Conservation (phyloP, 306 rosid species). For the Arachis stenosperma region DNA sequence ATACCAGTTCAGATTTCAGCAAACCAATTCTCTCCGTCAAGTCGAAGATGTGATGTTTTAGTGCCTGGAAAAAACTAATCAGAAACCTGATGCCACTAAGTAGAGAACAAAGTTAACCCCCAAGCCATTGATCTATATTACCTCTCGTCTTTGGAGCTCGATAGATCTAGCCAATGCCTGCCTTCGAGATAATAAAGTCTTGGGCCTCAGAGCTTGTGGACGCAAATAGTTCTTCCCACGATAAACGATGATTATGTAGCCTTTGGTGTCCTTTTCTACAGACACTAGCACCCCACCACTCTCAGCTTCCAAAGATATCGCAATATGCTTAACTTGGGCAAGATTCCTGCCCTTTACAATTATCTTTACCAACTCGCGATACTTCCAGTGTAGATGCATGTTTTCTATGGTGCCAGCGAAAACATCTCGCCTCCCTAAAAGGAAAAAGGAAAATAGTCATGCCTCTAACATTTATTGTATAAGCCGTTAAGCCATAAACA, state of each 20-base stretch:
- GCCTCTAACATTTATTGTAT: conserved; percentile 27
- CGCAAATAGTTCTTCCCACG: conserved; percentile 86
- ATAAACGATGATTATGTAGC: conserved; percentile 70
- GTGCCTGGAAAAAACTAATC: conserved; percentile 58
- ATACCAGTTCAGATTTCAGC: conserved; percentile 74
- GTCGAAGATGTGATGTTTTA: conserved; percentile 75
- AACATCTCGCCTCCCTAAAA: conserved; percentile 84
- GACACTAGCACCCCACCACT: conserved; percentile 91
- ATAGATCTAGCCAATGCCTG: conserved; percentile 82
- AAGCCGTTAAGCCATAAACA: conserved; percentile 37
- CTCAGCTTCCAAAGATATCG: conserved; percentile 94
- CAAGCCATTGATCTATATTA: conserved; percentile 41
- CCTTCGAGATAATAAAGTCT: conserved; percentile 72
- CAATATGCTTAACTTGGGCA: conserved; percentile 77
- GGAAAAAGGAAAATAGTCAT: conserved; percentile 28
- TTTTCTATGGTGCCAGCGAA: conserved; percentile 90
- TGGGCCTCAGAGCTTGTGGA: conserved; percentile 68
- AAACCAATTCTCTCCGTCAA: conserved; percentile 67
- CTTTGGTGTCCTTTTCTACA: conserved; percentile 74
- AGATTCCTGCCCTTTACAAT: conserved; percentile 69
- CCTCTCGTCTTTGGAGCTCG: conserved; percentile 92
- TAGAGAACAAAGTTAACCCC: conserved; percentile 8
- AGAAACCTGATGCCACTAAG: conserved; percentile 29
- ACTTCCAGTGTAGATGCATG: conserved; percentile 97
- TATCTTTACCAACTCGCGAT: conserved; percentile 86